Conservation (phyloP, 2,329 filamentous ascomycete genomes). For the Trichoderma cornu-damae region DNA sequence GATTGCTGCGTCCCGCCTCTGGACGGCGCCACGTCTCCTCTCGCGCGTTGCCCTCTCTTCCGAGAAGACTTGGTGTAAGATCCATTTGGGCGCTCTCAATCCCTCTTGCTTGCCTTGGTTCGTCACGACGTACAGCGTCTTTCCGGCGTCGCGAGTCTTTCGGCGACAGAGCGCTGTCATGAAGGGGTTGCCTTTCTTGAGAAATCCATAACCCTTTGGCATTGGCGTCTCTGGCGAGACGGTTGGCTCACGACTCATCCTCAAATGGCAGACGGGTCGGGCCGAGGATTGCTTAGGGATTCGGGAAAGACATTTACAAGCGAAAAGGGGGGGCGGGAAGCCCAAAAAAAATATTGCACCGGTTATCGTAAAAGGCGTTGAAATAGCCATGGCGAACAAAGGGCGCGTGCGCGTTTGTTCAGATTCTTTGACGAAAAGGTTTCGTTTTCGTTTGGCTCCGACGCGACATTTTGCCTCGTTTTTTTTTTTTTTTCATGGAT, state of each 20-base stretch:
- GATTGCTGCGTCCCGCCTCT: slow-evolving; percentile 32
- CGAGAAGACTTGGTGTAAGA: slow-evolving; percentile 28
- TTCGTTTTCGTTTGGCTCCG: background rate
- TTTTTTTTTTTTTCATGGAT: too few relatives aligned
- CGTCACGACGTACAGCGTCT: slow-evolving; percentile 36
- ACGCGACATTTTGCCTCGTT: background rate
- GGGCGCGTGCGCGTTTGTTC: background rate
- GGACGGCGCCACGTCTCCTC: slow-evolving; percentile 31
- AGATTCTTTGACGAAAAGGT: background rate
- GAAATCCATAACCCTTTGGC: slow-evolving; percentile 38
- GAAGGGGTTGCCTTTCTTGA: slow-evolving; percentile 40
- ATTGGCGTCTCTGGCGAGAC: slow-evolving; percentile 29
- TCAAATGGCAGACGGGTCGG: background rate
- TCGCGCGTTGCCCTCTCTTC: slow-evolving; percentile 31
- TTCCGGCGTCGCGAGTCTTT: slow-evolving; percentile 31
- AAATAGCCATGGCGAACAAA: background rate
- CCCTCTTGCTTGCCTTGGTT: slow-evolving; percentile 29
- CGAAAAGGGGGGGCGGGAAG: background rate
- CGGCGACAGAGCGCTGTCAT: slow-evolving; percentile 39
- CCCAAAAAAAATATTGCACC: background rate
- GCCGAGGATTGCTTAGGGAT: background rate
- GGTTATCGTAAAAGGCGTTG: background rate
- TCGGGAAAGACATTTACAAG: background rate
- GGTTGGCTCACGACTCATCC: slow-evolving; percentile 20
- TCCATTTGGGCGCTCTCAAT: slow-evolving; percentile 36